phyloP scores from a whole-genome alignment of 306 rosid genomes.

The Vicia villosa region DNA sequence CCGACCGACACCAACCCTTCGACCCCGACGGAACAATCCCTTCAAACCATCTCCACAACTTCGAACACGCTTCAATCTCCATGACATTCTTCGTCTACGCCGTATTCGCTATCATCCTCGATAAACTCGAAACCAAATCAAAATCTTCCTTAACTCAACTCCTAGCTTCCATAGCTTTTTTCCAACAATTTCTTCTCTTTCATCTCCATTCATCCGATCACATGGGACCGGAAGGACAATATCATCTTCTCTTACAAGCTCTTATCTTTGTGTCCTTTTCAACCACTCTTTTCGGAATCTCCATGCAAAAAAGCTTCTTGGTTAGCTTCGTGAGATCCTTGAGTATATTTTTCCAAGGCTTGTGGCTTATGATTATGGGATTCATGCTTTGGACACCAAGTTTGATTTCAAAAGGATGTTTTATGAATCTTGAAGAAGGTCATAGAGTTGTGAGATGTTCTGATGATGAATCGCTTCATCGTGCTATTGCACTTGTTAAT shows the following conservation, averaged over 20 bases:
- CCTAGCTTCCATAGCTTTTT: constrained; percentile 64
- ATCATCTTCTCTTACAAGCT: constrained; percentile 63
- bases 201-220: constrained; percentile 84
- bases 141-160: constrained; percentile 51
- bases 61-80: constrained; percentile 81
- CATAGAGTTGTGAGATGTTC: constrained; percentile 66
- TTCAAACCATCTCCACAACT: constrained; percentile 79
- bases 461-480: constrained; percentile 47
- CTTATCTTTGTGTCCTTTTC: constrained; percentile 45
- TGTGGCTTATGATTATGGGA: constrained; percentile 75
- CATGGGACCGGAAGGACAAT: constrained; percentile 81
- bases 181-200: constrained; percentile 70
- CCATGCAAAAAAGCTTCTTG: constrained; percentile 49
- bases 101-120: constrained; percentile 53
- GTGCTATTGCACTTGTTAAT: constrained; percentile 64
- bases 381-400: constrained; percentile 72
- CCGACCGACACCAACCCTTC: constrained; percentile 64
- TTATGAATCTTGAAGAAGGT: constrained; percentile 56
- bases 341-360: constrained; percentile 65
- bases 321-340: constrained; percentile 66
- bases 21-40: constrained; percentile 80
- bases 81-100: constrained; percentile 61
- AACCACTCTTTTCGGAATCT: constrained; percentile 62
- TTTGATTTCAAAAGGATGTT: constrained; percentile 67
- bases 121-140: constrained; percentile 25